These are phyloP conservation scores for Talaromyces sp. DNA, from an alignment of 2,329 filamentous ascomycete species.

Conservation along the genomic window DNA sequence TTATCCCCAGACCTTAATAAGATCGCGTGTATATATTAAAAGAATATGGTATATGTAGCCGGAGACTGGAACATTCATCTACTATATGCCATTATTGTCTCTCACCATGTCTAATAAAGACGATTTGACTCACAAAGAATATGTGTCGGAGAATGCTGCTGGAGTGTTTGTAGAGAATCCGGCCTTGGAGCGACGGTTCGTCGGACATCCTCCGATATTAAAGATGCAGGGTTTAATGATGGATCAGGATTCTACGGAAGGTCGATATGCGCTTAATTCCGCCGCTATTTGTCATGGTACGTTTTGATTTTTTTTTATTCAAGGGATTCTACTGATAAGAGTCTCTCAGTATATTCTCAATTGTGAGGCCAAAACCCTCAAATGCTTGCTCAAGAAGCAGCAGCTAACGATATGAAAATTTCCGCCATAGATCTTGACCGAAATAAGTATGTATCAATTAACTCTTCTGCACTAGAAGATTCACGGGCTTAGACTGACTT, in stretches of 20 bases:
- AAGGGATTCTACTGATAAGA: not conserved
- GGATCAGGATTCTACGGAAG: slow-evolving; percentile 11
- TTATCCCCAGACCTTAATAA: slow-evolving; percentile 2
- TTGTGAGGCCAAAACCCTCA: not conserved
- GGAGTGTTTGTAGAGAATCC: slow-evolving; percentile 9
- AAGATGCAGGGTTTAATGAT: slow-evolving; percentile 3
- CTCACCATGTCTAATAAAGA: not conserved
- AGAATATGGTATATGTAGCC: not conserved
- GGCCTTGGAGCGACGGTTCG: slow-evolving; percentile 12
- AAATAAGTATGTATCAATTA: not conserved
- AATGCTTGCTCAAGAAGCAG: not conserved
- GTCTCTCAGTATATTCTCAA: not conserved
- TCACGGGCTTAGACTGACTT: not conserved
- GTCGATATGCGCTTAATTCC: slow-evolving; percentile 14
- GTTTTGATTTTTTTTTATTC: not conserved
- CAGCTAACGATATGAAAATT: not conserved
- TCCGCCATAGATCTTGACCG: not conserved
- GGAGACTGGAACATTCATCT: not conserved
- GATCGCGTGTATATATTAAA: not conserved
- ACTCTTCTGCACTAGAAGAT: not conserved
- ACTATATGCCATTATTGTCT: not conserved
- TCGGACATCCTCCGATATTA: not conserved
- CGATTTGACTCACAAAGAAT: not conserved
- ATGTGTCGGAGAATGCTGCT: not conserved
- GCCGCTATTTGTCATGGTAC: slow-evolving; percentile 12